A percentile compares a stretch with the other conserved stretches of the same genome.
Conservation (phyloP, 768 basidiomycete genomes). For the Vishniacozyma victoriae region DNA sequence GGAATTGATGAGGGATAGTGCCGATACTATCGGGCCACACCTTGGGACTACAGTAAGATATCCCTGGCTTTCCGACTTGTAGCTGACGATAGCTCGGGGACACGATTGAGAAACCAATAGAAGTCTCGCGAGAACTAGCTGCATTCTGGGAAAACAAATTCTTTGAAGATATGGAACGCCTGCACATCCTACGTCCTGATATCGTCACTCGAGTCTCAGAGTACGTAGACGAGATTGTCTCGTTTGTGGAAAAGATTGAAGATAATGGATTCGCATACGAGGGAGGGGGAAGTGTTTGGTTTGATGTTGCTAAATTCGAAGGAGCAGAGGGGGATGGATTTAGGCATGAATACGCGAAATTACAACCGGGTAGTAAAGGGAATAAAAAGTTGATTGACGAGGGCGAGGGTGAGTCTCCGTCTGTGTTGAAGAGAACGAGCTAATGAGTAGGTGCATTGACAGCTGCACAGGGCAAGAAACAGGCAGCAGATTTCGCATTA, state of each 20-base stretch:
- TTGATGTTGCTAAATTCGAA: constrained; percentile 79
- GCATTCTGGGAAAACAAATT: constrained; percentile 84
- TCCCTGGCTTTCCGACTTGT: constrained; percentile 4
- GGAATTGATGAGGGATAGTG: constrained; percentile 62
- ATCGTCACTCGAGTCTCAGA: constrained; percentile 92
- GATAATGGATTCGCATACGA: constrained; percentile 78
- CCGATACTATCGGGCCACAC: constrained; percentile 62
- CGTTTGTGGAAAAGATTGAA: constrained; percentile 78
- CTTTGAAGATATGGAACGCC: constrained; percentile 84
- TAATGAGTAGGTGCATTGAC: constrained; percentile 56
- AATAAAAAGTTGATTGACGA: constrained; percentile 83
- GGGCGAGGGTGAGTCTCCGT: constrained; percentile 65
- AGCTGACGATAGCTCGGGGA: constrained; percentile 57
- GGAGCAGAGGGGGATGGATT: constrained; percentile 54
- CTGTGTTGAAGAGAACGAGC: background rate
- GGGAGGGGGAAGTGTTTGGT: constrained; percentile 80
- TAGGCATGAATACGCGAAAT: constrained; percentile 79
- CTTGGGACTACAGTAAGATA: constrained; percentile 31
- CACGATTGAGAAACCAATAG: constrained; percentile 71
- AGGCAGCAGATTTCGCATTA: constrained; percentile 88
- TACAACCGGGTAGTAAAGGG: constrained; percentile 93
- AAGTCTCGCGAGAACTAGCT: constrained; percentile 72
- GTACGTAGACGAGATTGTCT: constrained; percentile 89
- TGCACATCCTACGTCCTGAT: constrained; percentile 80
- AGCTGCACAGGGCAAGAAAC: constrained; percentile 59